Evolutionary conservation across 1,139 yeast species (phyloP).

Genomic region (Zygosaccharomyces sapae): DNA sequence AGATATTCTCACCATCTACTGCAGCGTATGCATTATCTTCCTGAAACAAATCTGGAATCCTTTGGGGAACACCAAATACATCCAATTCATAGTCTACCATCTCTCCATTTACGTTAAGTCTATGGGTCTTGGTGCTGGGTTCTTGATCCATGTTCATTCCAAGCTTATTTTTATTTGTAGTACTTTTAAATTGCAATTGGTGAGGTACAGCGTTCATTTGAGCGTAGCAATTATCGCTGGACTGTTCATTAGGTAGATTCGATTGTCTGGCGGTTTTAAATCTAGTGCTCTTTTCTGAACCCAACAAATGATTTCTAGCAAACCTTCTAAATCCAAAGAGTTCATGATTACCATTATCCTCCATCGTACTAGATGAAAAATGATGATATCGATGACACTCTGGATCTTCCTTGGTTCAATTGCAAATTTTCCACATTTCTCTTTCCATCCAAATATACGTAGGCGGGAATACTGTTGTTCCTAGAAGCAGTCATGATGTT

Average conservation of each 20-base stretch:
- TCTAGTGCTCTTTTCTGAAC: slow-evolving; percentile 7
- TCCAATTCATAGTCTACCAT: slow-evolving; percentile 11
- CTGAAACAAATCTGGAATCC: slow-evolving; percentile 13
- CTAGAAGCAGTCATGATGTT: slow-evolving; percentile 10
- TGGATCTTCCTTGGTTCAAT: slow-evolving; percentile 5
- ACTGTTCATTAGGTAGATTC: background rate
- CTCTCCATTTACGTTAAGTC: slow-evolving; percentile 6
- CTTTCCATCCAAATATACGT: slow-evolving; percentile 6
- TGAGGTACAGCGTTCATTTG: slow-evolving; percentile 1
- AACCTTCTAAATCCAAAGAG: slow-evolving; percentile 31
- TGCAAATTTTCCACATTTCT: slow-evolving; percentile 5
- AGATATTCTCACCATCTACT: slow-evolving; percentile 5
- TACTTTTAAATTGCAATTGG: slow-evolving; percentile 1
- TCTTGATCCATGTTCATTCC: slow-evolving; percentile 3
- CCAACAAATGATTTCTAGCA: slow-evolving; percentile 25
- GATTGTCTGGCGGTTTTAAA: slow-evolving; percentile 2
- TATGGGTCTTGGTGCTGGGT: slow-evolving; percentile 2
- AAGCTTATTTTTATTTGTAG: background rate
- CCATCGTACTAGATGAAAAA: slow-evolving; percentile 10
- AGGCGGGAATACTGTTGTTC: slow-evolving; percentile 7
- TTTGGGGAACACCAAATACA: slow-evolving; percentile 13
- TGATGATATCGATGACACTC: slow-evolving; percentile 13
- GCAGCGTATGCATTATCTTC: slow-evolving; percentile 8
- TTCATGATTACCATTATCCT: slow-evolving; percentile 18
- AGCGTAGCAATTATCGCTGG: background rate